Conservation (phyloP, 441 rosid genomes). For the Brassica hybrid region DNA sequence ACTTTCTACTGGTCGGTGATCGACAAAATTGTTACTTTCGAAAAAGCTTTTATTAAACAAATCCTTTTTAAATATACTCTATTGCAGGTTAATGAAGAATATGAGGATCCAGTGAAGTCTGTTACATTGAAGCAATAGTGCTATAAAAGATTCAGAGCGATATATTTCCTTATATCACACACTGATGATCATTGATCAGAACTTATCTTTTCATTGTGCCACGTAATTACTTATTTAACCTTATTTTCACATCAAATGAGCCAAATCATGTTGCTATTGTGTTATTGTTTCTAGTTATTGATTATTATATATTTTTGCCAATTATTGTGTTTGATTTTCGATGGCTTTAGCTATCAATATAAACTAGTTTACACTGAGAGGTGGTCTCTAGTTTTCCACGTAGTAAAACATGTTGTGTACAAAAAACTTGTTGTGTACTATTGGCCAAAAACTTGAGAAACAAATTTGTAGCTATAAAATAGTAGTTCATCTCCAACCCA, state of each 20-base stretch:
- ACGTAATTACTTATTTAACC: background rate
- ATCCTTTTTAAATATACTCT: background rate
- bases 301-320: background rate
- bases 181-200: background rate
- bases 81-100: constrained; percentile 37
- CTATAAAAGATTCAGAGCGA: background rate
- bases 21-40: background rate
- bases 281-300: background rate
- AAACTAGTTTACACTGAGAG: background rate
- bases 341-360: background rate
- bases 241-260: constrained; percentile 1
- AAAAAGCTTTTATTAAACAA: background rate
- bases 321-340: background rate
- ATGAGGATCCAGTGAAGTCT: constrained; percentile 34
- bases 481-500: too few species aligned
- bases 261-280: constrained; percentile 1
- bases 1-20: constrained; percentile 10
- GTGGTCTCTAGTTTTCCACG: background rate
- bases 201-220: background rate
- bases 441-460: background rate
- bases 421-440: background rate
- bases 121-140: constrained; percentile 11
- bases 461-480: background rate
- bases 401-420: background rate
- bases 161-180: background rate